A percentile compares a stretch with the other conserved stretches of the same genome.
These are phyloP conservation scores for Neurospora sp. DNA, from an alignment of 495 filamentous ascomycete genomes.

Conservation along the genomic window DNA sequence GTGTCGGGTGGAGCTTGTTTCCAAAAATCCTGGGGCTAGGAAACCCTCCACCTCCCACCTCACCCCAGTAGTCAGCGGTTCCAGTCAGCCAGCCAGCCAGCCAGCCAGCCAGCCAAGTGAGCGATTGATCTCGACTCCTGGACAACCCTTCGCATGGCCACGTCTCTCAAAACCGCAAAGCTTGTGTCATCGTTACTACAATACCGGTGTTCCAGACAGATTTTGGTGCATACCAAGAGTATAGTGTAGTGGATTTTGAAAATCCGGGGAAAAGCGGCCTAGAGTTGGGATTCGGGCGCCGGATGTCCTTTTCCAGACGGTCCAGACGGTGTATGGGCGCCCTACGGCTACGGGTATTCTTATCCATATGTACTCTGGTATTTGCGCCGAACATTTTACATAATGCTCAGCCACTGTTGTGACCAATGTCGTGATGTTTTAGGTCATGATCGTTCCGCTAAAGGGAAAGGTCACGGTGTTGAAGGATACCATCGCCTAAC, in stretches of 20 bases:
- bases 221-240: background rate
- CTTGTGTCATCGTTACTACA: background rate
- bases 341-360: background rate
- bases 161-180: background rate
- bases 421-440: background rate
- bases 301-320: background rate
- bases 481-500: background rate
- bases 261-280: background rate
- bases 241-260: background rate
- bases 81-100: background rate
- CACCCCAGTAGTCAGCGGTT: background rate
- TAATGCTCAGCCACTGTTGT: background rate
- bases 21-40: background rate
- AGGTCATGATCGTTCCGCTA: background rate
- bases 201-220: background rate
- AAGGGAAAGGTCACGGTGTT: background rate
- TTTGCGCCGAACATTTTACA: background rate
- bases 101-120: background rate
- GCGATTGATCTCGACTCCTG: background rate
- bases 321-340: background rate
- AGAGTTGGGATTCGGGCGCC: no score
- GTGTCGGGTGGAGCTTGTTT: background rate
- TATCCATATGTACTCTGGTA: background rate
- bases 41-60: background rate
- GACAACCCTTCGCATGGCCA: background rate